A percentile compares a stretch with the other conserved stretches of the same genome.
phyloP scores from a whole-genome alignment of 1,284 basidiomycete genomes.

The Malassezia obtusa region DNA sequence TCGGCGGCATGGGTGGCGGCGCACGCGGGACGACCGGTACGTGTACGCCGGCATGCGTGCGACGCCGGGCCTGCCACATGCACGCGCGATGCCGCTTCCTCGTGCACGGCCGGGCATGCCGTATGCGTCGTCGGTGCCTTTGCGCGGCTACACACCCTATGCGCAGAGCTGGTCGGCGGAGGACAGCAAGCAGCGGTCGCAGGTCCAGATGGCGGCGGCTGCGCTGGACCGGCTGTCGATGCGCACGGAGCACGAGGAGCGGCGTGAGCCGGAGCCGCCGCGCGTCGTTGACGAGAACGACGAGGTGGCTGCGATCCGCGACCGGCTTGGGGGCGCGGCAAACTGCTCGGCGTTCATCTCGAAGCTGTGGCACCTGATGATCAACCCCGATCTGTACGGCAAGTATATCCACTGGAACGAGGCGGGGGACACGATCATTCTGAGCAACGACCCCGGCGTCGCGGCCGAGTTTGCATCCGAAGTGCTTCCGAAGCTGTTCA shows the following conservation, averaged over 20 bases:
- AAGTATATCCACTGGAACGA: conserved; percentile 42
- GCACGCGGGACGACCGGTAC: neutral
- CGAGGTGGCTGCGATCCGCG: conserved; percentile 44
- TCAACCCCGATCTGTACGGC: conserved; percentile 38
- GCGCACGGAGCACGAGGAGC: conserved; percentile 6
- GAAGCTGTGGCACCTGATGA: conserved; percentile 48
- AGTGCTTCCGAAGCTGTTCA: conserved; percentile 42
- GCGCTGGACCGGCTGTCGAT: conserved; percentile 18
- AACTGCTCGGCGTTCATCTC: conserved; percentile 47
- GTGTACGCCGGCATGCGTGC: neutral
- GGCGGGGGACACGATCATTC: conserved; percentile 42
- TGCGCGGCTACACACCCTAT: neutral
- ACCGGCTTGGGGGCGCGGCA: conserved; percentile 42
- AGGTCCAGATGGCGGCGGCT: conserved; percentile 15
- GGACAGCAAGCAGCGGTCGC: neutral
- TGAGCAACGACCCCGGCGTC: conserved; percentile 39
- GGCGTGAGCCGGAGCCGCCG: neutral
- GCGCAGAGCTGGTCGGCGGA: neutral
- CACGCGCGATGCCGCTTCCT: neutral
- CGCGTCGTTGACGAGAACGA: conserved; percentile 31
- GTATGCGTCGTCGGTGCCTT: neutral
- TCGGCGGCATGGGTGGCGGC: neutral
- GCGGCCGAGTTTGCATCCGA: conserved; percentile 44
- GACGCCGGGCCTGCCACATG: neutral
- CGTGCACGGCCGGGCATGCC: neutral